Evolutionary conservation across 2,329 filamentous ascomycete species (phyloP), one percentile per base, ranked within the genome.

Genomic region (Stagonosporopsis cucurbitacearum): DNA sequence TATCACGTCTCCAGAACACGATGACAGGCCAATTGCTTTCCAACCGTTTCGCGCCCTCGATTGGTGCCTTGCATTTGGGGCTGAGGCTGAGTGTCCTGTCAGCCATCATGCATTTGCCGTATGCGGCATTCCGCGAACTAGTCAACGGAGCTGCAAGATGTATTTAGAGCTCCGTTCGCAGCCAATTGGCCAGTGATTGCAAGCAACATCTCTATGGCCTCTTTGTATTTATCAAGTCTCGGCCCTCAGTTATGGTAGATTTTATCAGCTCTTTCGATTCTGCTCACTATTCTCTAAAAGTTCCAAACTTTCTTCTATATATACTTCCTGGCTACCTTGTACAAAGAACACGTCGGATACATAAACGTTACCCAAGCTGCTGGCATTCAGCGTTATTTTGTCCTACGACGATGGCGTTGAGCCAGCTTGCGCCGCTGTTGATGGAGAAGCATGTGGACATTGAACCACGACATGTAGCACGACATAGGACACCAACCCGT

Each of bases 31-130:
- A 42, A 42, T 37, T 50, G 13, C 13, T n/a, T 20, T 30, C 20
- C 2, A 15, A 13, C 45, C 11, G 30, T 17, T 19, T 32, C 23
- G 23, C 19, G 35, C 42, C 37, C 40, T 30, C 19, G 22, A 48
- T 57, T 51, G 54, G 54, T 43, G 36, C 39, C 42, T 47, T 32
- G 15, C 20, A 40, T 54, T 50, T 50, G 64, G 62, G 60, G 64
- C 64, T 68, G 60, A 66, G 59, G 56, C 57, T 60, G 53, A 57
- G 59, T 44, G 57, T 48, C 25, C 48, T 39, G 47, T 62, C 63
- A 50, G 46, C 42, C 35, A 28, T 46, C 23, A 8, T 42, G 41
- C 53, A 62, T 67, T 66, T 50, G 33, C 64, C 61, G 43, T 50
- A 62, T 64, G 35, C 36, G 55, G 63, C 41, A 48, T 33, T 23